Base-by-base conservation (phyloP, 2,329 filamentous ascomycete genomes). In the Diaporthe nobilis region DNA sequence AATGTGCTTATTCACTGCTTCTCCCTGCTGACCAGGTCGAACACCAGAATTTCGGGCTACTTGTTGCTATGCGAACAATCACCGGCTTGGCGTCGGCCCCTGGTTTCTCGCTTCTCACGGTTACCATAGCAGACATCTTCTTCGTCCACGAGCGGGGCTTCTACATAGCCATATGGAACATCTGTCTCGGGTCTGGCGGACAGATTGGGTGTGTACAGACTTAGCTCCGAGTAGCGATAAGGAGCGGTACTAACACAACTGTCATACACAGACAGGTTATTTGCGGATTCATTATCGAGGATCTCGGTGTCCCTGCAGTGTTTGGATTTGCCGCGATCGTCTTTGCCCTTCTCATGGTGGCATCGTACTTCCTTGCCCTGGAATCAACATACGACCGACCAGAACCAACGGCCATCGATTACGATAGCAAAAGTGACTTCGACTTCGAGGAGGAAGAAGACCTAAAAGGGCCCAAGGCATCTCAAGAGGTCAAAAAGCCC, bases 131-230 rank as follows among this genome's bases (percentile, higher is more conserved):
- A 39, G 71, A 73, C 39, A 65, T 73, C 34, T 73, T 73, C 44
- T 73, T 65, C 58, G 71, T n/a, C 57, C 71, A 73, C 71, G 71
- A 73, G 58, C 71, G 71, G 8, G 71, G 71, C 58, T 51, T 60
- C 31, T 60, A 63, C 28, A 47, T 73, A 5, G 15, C 71, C 17
- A 22, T 73, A n/a, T 73, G 51, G 57, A 63, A 49, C 10, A 28
- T 73, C 44, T 58, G 44, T 20, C 42, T 73, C 31, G 63, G 57
- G 12, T 28, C 28, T 6, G 71, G 71, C 17, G 71, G 71, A 22
- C 57, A 34, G 28, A 34, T 57, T 57, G 53, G 53, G 53, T 57
- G 53, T 28, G 53, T 34, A 57, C 12, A 22, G 28, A 34, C 53
- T 22, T 34, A 20, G 53, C 53, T 57, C 28, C 25, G 3, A 57